Evolutionary conservation across 202 grass and related monocot genomes (phyloP).

Genomic region (Schoenoplectus triqueter): DNA sequence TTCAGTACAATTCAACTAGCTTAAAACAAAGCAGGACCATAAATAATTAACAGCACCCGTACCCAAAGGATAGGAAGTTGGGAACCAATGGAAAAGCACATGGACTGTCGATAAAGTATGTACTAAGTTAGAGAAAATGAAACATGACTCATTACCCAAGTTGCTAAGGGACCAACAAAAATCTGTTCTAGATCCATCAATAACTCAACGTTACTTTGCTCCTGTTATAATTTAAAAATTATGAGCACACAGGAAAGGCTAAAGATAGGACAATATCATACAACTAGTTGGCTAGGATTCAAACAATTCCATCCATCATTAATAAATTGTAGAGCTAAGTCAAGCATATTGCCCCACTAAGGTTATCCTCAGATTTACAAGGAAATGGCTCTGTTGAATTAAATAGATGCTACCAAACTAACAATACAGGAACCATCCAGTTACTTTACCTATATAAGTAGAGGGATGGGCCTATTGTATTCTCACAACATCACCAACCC

Average conservation of each 20-base stretch:
- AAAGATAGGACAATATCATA: background rate
- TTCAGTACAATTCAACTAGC: background rate
- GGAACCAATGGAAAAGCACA: background rate
- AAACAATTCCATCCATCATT: constrained; percentile 18
- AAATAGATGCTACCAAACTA: constrained; percentile 18
- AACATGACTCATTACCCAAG: constrained; percentile 16
- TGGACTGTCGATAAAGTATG: constrained; percentile 8
- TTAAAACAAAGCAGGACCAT: background rate
- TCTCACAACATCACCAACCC: constrained; percentile 18
- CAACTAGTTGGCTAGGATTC: background rate
- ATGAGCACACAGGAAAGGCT: background rate
- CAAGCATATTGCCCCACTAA: constrained; percentile 19
- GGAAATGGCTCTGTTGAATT: background rate
- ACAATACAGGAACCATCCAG: constrained; percentile 11
- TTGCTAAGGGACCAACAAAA: constrained; percentile 1
- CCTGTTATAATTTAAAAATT: background rate
- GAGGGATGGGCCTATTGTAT: background rate
- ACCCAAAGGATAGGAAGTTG: background rate
- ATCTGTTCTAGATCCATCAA: background rate
- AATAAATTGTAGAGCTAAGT: background rate
- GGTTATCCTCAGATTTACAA: constrained; percentile 9
- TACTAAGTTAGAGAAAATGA: background rate
- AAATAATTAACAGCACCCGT: constrained; percentile 6
- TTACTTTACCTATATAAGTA: constrained; percentile 32
- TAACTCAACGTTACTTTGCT: constrained; percentile 1